Evolutionary conservation across 1,284 basidiomycete genomes (phyloP), one percentile per base, ranked within the genome.

Genomic region (Marasmius fiardii): DNA sequence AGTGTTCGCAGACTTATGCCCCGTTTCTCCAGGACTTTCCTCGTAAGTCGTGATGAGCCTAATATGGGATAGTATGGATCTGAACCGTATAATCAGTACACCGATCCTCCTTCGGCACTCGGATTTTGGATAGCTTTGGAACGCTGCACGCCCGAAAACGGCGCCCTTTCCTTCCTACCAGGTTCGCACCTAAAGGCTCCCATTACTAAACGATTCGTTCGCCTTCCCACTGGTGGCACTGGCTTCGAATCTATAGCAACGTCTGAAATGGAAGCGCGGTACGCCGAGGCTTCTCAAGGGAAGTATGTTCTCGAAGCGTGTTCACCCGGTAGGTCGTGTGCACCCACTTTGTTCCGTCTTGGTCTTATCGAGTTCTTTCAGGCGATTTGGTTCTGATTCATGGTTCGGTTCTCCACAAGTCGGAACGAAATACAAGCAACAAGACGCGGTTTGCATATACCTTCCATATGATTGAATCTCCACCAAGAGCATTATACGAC

Each of bases 71-170:
- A 10, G 5, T 31, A 31, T 20, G 49, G 54, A 33, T 47, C 51
- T 51, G 28, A 58, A 39, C 37, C 39, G 35, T 34, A 28, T 35
- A 47, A 43, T 23, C 61, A 93, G 93, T 98, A 96, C 70, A 98
- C 95, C 3, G 78, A 91, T 50, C 95, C 96, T 7, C 93, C 93
- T 0, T 87, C 85, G 5, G 95, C 96, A 0, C 78, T 98, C 4
- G 96, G 96, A 0, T 93, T 95, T 67, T 99, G 96, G 96, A 91
- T 98, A 56, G 92, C 95, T 0, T 75, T 98, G 20, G 95, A 98
- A 68, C 82, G 84, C 59, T 95, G 93, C 67, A 94, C 92, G 5
- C 70, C 82, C 1, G 73, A 76, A 51, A 98, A 98, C 63, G 95
- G 95, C 3, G 93, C 94, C 21, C 78, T 97, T 43, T 94, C 90